Base-by-base conservation (phyloP, 257 asterid species). In the Penstemon barbatus region DNA sequence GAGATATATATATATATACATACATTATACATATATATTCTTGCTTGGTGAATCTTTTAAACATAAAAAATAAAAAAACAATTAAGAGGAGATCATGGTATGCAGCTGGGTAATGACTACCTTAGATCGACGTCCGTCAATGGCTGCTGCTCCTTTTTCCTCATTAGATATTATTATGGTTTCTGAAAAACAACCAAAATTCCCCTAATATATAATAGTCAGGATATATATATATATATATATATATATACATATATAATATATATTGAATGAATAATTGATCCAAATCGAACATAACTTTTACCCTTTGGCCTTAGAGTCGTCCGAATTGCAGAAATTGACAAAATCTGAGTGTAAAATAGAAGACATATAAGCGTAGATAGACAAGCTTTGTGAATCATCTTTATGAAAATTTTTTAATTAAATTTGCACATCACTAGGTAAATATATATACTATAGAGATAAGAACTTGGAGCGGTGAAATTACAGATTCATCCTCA, bases 321-420 rank as follows among this genome's bases (percentile, higher is more conserved):
- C 18, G 18, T 18, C 33, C 40, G 68, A 9, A 68, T 12, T 19
- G 71, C 71, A 54, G 10, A 42, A 48, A 36, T 52, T 4, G 44
- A 25, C 5, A 46, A 61, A 25, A 55, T 39, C 46, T 68, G 73
- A 42, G 50, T 41, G 67, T 13, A 62, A 12, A 61, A 0, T 7
- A 61, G 57, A 37, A 74, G 46, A 33, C 18, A 12, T 8, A 64
- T 46, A 3, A 72, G 38, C 44, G 13, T 45, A 13, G 65, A 54
- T 70, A 63, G 39, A 38, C 18, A 33, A 33, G 36, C 12, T 57
- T 43, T 44, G 7, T 55, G 46, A 40, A 55, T 57, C 9, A 40
- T 37, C 7, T 57, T 65, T 71, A 72, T 71, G 38, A 8, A 56
- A 13, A 44, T 43, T 19, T 58, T 43, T 19, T 58, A 15, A 49